Percentiles rank a stretch among this genome's conserved stretches.
These are phyloP conservation scores for Talaromyces sp. DNA, from an alignment of 2,329 filamentous ascomycete species.

Conservation along the genomic window DNA sequence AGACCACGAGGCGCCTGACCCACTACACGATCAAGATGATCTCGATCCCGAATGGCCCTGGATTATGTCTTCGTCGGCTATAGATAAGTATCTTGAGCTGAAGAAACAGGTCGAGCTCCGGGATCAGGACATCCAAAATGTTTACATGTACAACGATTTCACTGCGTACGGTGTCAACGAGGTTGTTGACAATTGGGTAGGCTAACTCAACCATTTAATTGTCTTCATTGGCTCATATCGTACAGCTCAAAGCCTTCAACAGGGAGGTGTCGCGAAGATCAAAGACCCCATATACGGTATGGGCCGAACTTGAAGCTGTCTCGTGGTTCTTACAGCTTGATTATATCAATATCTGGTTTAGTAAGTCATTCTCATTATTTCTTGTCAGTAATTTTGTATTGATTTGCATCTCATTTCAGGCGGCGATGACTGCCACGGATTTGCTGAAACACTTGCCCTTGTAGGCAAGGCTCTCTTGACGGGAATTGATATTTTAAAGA, in stretches of 20 bases:
- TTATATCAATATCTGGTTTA: conserved; percentile 10
- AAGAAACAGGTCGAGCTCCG: conserved; percentile 2
- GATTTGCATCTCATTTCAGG: not conserved
- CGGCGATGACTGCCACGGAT: conserved; percentile 10
- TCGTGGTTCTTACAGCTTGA: conserved; percentile 12
- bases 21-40: not conserved
- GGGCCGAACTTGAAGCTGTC: conserved; percentile 12
- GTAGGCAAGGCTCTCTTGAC: conserved; percentile 15
- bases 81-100: not conserved
- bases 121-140: conserved; percentile 9
- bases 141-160: conserved; percentile 14
- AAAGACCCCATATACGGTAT: conserved; percentile 7
- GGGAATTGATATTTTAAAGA: conserved; percentile 3
- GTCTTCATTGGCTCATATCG: not conserved
- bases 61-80: not conserved
- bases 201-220: not conserved
- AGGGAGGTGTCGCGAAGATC: conserved; percentile 4
- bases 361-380: not conserved
- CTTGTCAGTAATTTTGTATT: not conserved
- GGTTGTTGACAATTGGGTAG: conserved; percentile 13
- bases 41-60: conserved; percentile 11
- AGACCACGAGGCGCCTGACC: not conserved
- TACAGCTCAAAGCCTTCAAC: conserved; percentile 14
- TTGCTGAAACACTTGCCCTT: conserved; percentile 8
- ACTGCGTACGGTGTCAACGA: conserved; percentile 12